These are phyloP conservation scores for Wickerhamiella cacticola DNA, from an alignment of 805 yeast species.

Conservation along the genomic window DNA sequence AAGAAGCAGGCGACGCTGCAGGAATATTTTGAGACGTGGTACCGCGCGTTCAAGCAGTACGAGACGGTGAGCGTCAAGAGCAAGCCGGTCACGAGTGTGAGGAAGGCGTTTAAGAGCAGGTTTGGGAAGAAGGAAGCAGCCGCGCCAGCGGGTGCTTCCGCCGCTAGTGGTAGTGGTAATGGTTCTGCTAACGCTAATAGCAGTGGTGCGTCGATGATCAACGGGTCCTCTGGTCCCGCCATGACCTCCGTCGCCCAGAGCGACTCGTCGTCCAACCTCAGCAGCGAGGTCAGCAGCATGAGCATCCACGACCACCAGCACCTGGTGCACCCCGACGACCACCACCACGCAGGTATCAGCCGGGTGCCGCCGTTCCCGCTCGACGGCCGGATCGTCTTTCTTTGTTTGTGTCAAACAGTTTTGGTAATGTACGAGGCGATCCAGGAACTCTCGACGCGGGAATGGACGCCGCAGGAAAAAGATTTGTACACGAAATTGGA, in stretches of 20 bases:
- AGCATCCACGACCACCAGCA: background rate
- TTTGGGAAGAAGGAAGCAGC: conserved; percentile 4
- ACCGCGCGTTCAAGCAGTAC: conserved; percentile 12
- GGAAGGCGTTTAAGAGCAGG: conserved; percentile 9
- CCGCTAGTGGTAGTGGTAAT: too few species aligned
- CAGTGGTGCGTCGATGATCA: too few species aligned
- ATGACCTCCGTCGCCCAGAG: background rate
- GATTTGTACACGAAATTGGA: conserved; percentile 13
- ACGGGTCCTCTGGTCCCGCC: too few species aligned
- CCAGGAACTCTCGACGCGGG: conserved; percentile 9
- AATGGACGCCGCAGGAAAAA: conserved; percentile 13
- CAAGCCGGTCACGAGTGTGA: conserved; percentile 7
- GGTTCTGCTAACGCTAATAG: too few species aligned
- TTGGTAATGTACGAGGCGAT: conserved; percentile 15
- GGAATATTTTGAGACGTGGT: conserved; percentile 14
- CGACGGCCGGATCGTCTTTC: conserved; percentile 15
- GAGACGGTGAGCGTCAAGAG: conserved; percentile 3
- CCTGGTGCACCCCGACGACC: background rate
- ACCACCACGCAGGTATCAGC: background rate
- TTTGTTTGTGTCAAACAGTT: conserved; percentile 15
- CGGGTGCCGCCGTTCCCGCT: conserved; percentile 13
- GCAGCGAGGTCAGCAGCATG: conserved; percentile 2
- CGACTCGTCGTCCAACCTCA: background rate
- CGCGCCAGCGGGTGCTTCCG: background rate
- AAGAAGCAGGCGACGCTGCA: conserved; percentile 12